Evolutionary conservation across 2,329 filamentous ascomycete species (phyloP), one percentile per base, ranked within the genome.

Genomic region (Trichoderma guizhouense): DNA sequence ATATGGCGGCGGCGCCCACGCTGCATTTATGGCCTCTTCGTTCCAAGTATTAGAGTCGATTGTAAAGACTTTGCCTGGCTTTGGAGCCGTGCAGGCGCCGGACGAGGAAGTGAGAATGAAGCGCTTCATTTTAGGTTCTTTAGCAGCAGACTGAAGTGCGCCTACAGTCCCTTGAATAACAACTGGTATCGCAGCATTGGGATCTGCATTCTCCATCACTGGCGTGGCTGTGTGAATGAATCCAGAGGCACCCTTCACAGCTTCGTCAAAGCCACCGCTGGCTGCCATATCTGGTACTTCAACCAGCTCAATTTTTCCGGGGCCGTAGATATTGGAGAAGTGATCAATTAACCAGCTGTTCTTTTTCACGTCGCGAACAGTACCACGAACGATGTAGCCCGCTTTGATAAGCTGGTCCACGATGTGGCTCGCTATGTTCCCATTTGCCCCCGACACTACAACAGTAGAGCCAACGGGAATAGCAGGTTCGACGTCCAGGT

Each of bases 51-150:
- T 77, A 12, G 47, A 47, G n/a, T 72, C 74, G 11, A 72, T 55
- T 62, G 62, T 61, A 14, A 28, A 72, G 76, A 32, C 80, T 73
- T 18, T 71, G 15, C 34, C 72, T 9, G 75, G 74, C 3, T 75
- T 72, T 2, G 75, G 72, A 3, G 71, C 73, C 7, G 77, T 65
- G 7, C 73, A 72, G 0, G 79, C 74, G 0, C 76, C 72, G 1
- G 79, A 76, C 0, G 82, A 83, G 21, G 79, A 81, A 0, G 82
- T 84, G 51, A 82, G 75, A 7, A 86, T 81, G 34, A 86, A 81
- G 1, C 82, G 78, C 69, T 79, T 81, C 0, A 87, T 77, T 6
- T 77, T 77, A 0, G 80, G 73, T 28, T 82, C 78, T 1, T 69
- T 73, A 18, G 77, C 76, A 0, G 83, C 82, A 0, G 82, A 76